Conservation (phyloP, 78 protist species). For the Thecamonas trahens region DNA sequence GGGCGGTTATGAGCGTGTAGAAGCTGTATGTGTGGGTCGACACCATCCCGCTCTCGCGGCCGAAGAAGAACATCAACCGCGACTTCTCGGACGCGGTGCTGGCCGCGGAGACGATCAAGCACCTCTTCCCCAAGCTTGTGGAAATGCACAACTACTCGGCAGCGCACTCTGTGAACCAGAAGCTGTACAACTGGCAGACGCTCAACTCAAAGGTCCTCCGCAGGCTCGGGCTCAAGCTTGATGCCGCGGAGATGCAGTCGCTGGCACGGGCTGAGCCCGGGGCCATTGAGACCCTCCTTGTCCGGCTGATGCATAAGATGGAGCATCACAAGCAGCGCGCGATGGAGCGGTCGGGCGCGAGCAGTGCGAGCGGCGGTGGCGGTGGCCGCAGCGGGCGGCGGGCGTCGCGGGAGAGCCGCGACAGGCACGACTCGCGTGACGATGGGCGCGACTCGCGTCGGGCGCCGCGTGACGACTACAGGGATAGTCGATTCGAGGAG, state of each 20-base stretch:
- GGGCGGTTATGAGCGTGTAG: too few species aligned
- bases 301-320: too few species aligned
- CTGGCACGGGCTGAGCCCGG: too few species aligned
- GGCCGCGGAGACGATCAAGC: conserved; percentile 43
- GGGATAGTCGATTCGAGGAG: background rate
- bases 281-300: background rate
- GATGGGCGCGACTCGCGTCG: background rate
- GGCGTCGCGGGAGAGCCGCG: too few species aligned
- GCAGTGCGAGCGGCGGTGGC: too few species aligned
- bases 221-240: background rate
- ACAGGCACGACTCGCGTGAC: too few species aligned
- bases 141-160: conserved; percentile 73
- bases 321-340: too few species aligned
- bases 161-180: conserved; percentile 23
- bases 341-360: too few species aligned
- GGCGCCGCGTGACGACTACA: background rate
- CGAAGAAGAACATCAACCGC: conserved; percentile 68
- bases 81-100: conserved; percentile 65
- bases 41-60: conserved; percentile 57
- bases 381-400: too few species aligned
- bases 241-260: background rate
- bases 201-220: background rate
- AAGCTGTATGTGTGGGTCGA: conserved; percentile 62
- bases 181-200: conserved; percentile 61
- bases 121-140: conserved; percentile 33